Evolutionary conservation across 192 early-diverging fungal genomes (phyloP).

Genomic region (Backusella mclennaniae): DNA sequence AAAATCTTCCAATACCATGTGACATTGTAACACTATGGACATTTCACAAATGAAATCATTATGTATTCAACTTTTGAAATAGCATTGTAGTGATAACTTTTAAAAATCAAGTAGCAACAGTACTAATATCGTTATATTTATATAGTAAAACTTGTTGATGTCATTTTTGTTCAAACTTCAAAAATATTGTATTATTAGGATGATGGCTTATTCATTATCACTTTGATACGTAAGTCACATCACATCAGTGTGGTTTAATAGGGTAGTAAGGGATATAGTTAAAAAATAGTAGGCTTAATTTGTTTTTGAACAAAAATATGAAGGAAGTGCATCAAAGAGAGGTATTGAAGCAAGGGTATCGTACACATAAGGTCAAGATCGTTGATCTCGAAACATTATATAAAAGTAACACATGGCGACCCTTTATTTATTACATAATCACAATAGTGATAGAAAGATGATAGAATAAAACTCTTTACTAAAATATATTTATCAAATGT

Average conservation of each 20-base stretch:
- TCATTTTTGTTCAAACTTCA: neutral
- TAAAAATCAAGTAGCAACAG: neutral
- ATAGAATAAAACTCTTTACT: too few species aligned
- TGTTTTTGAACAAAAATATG: neutral
- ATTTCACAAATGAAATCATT: slow-evolving; percentile 5
- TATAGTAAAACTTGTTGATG: neutral
- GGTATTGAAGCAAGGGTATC: neutral
- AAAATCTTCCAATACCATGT: neutral
- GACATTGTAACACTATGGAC: neutral
- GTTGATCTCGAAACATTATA: neutral
- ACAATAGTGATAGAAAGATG: too few species aligned
- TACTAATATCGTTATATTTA: neutral
- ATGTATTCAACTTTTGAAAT: neutral
- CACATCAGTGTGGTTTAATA: neutral
- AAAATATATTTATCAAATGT: neutral
- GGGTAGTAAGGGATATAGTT: neutral
- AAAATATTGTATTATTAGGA: neutral
- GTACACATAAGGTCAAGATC: neutral
- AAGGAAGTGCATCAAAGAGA: neutral
- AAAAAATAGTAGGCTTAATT: neutral
- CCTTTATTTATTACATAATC: too few species aligned
- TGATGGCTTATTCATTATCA: neutral
- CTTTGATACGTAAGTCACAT: neutral
- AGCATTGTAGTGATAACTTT: neutral
- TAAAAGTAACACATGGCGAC: too few species aligned